Percentiles rank a stretch among this genome's conserved stretches.
Conservation (phyloP, 805 yeast species). For the Saitoella complicata region DNA sequence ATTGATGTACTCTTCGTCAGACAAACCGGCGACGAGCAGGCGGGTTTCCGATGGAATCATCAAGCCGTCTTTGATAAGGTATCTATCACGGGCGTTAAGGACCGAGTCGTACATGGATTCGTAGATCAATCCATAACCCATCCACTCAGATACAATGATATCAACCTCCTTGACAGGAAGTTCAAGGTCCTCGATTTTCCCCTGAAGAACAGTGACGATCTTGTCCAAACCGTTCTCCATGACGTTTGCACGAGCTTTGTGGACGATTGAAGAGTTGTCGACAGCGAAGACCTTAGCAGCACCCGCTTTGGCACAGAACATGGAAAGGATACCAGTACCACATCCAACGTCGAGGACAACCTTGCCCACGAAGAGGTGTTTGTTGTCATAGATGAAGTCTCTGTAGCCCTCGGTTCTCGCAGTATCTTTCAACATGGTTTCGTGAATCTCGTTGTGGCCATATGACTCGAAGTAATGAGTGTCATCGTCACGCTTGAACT, state of each 20-base stretch:
- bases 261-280: constrained; percentile 83
- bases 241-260: constrained; percentile 58
- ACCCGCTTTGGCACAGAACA: constrained; percentile 87
- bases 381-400: constrained; percentile 70
- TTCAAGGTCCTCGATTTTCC: constrained; percentile 64
- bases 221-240: constrained; percentile 63
- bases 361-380: constrained; percentile 65
- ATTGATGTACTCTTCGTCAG: constrained; percentile 79
- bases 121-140: constrained; percentile 75
- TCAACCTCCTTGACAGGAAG: constrained; percentile 66
- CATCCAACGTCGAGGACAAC: constrained; percentile 86
- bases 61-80: constrained; percentile 41
- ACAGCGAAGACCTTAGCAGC: constrained; percentile 77
- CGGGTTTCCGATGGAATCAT: constrained; percentile 72
- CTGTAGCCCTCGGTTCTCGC: constrained; percentile 71
- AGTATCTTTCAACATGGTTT: constrained; percentile 80
- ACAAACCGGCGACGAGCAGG: constrained; percentile 80
- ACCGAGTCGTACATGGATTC: constrained; percentile 87
- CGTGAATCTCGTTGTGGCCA: constrained; percentile 83
- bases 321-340: constrained; percentile 80
- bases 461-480: constrained; percentile 80
- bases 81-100: constrained; percentile 65
- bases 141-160: constrained; percentile 78
- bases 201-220: constrained; percentile 63
- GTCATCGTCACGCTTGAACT: constrained; percentile 27